These are phyloP conservation scores for Dactylellina drechsleri DNA, from an alignment of 2,329 filamentous ascomycete species.

Conservation along the genomic window DNA sequence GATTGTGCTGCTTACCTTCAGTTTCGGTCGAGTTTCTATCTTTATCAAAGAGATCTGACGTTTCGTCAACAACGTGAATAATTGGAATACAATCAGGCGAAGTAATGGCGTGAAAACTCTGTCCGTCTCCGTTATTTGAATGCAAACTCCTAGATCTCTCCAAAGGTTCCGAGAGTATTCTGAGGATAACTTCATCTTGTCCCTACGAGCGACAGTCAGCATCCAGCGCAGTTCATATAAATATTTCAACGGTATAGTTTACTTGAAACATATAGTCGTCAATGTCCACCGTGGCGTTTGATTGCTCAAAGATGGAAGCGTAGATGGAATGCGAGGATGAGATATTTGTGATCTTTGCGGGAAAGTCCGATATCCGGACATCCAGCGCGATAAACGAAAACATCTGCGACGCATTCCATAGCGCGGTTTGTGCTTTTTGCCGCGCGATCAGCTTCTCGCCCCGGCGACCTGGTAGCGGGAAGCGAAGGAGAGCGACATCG, in stretches of 20 bases:
- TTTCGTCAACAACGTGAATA: constrained; percentile 45
- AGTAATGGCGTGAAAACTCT: constrained; percentile 12
- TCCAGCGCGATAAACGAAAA: constrained; percentile 53
- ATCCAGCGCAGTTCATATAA: background rate
- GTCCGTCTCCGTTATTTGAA: background rate
- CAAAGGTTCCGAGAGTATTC: constrained; percentile 41
- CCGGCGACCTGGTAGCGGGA: constrained; percentile 45
- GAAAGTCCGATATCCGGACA: constrained; percentile 39
- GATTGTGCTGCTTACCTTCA: constrained; percentile 31
- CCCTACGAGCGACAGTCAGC: constrained; percentile 20
- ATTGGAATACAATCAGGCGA: constrained; percentile 28
- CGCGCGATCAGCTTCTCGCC: constrained; percentile 47
- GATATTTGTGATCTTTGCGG: constrained; percentile 40
- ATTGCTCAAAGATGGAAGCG: constrained; percentile 42
- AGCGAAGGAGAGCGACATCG: constrained; percentile 38
- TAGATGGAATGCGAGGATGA: constrained; percentile 50
- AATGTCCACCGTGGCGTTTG: constrained; percentile 42
- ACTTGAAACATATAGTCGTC: constrained; percentile 51
- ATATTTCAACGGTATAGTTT: background rate
- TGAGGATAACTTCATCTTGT: constrained; percentile 47
- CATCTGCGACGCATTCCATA: constrained; percentile 53
- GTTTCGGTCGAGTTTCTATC: constrained; percentile 2
- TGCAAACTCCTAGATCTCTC: background rate
- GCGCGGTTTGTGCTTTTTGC: constrained; percentile 35
- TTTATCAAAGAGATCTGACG: constrained; percentile 9